Evolutionary conservation across 2,329 filamentous ascomycete species (phyloP).

Genomic region (Tolypocladium amazonense): DNA sequence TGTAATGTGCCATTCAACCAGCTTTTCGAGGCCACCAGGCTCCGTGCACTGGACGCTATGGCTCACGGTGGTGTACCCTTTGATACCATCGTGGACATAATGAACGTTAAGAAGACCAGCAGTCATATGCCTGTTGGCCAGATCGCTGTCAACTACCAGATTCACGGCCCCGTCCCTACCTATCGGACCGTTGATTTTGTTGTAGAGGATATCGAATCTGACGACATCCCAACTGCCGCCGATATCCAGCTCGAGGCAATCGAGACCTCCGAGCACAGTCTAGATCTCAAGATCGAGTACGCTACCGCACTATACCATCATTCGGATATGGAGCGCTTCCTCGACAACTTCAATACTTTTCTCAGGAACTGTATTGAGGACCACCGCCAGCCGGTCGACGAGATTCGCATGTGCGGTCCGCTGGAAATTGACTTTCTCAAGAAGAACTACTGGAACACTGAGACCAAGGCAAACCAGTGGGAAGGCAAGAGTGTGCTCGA

Average conservation of each 20-base stretch:
- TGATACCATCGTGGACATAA: background rate
- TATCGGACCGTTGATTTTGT: background rate
- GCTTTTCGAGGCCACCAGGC: background rate
- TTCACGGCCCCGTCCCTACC: background rate
- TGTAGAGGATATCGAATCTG: background rate
- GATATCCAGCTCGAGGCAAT: background rate
- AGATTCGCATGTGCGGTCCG: background rate
- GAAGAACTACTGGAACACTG: background rate
- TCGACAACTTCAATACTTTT: background rate
- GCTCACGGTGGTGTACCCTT: background rate
- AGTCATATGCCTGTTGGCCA: background rate
- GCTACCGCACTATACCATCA: background rate
- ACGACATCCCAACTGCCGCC: background rate
- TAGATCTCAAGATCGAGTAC: background rate
- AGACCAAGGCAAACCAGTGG: background rate
- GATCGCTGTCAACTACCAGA: background rate
- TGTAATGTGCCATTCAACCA: background rate
- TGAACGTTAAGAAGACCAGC: background rate
- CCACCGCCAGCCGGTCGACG: background rate
- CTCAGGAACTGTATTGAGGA: background rate
- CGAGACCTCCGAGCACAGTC: background rate
- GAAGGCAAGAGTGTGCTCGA: background rate
- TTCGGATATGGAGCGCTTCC: background rate
- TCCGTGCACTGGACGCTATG: background rate
- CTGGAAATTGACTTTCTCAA: background rate